Base-by-base conservation (phyloP, 495 filamentous ascomycete species). In the Penicillium canariense region DNA sequence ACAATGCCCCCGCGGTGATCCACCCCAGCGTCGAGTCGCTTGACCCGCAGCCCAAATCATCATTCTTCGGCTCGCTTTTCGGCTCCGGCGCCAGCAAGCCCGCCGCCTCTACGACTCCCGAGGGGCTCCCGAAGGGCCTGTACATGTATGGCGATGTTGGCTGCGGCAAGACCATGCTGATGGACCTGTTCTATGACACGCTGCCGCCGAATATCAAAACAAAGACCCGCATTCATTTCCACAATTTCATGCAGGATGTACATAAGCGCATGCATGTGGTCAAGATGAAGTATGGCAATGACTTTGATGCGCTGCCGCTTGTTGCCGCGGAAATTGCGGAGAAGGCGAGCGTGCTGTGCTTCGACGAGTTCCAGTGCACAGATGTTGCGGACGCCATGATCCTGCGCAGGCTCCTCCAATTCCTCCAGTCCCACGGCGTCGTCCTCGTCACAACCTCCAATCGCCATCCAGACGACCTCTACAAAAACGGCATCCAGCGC, bases 381-480 rank as follows among this genome's bases (percentile, higher is more conserved):
- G 94, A 98, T 75, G 93, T 98, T 17, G 94, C 95, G 10, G 95
- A 98, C 78, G 94, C 94, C 46, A 98, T 98, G 94, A 97, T 98
- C 63, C 68, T 98, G 58, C 77, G 94, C 55, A 79, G 87, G 52
- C 81, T 98, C 7, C 81, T 97, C 18, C 91, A 97, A 66, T 78
- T 79, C 4, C 81, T 98, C 31, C 96, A 97, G 90, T 87, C 87
- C 14, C 94, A 97, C 68, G 94, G 94, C n/a, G 89, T 95, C 2
- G 91, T 97, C 27, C 81, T 98, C 50, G 86, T 98, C 34, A 96
- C 95, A 22, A 98, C 94, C 2, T 94, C 89, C n/a, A 98, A 98
- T 73, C 83, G 94, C 5, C 95, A 97, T 64, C 94, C 94, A 9
- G 85, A 93, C 65, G 91, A 98, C 56, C 82, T 98, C 28, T 98